Percentiles rank a stretch among this genome's conserved stretches.
These are phyloP conservation scores for Solanum chiquidenum DNA, from an alignment of 257 asterid genomes.

Conservation along the genomic window DNA sequence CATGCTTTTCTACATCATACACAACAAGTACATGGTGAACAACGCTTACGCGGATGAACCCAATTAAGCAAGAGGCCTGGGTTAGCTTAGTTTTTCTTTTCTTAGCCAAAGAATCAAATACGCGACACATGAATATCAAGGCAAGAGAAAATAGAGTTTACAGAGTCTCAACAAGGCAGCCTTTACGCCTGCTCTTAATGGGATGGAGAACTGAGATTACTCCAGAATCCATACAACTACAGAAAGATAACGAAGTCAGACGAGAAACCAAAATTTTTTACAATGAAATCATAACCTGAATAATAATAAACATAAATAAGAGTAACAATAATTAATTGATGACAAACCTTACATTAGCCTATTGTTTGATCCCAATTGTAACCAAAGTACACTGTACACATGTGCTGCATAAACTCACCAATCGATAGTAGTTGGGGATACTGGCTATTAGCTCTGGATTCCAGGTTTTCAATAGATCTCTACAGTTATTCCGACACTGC, in stretches of 20 bases:
- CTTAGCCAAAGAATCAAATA: neutral
- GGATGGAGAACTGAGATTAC: neutral
- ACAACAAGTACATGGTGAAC: neutral
- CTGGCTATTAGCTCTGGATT: constrained; percentile 1
- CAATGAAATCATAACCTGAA: constrained; percentile 2
- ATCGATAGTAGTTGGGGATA: neutral
- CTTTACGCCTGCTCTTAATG: neutral
- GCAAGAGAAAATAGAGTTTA: neutral
- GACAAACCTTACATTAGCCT: constrained; percentile 18
- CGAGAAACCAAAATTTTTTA: neutral
- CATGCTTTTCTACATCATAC: neutral
- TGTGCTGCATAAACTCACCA: constrained; percentile 6
- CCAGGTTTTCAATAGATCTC: neutral
- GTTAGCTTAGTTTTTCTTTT: neutral
- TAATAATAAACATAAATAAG: constrained; percentile 4
- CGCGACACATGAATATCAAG: neutral
- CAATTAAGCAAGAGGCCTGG: neutral
- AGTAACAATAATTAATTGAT: constrained; percentile 19
- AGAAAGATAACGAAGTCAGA: neutral
- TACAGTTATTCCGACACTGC: constrained; percentile 40
- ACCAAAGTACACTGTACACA: constrained; percentile 31
- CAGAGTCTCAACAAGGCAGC: neutral
- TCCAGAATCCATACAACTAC: constrained; percentile 1
- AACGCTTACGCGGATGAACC: neutral
- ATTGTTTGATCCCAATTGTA: constrained; percentile 13